phyloP scores from a whole-genome alignment of 1,284 basidiomycete genomes.

The Cryptococcus amylolentus region DNA sequence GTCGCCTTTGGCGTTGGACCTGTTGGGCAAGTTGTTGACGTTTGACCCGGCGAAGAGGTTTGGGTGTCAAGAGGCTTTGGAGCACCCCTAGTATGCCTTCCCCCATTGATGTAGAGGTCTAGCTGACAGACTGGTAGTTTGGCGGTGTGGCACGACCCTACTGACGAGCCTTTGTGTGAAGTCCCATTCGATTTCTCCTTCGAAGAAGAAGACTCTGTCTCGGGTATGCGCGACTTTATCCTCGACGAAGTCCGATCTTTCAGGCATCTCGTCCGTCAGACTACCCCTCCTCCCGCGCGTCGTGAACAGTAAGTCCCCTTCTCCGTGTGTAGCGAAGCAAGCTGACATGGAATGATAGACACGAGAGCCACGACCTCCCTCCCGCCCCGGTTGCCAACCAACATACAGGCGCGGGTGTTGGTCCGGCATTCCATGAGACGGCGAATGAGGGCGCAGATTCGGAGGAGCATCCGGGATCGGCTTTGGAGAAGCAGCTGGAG shows the following conservation, averaged over 20 bases:
- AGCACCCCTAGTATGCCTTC: slow-evolving; percentile 71
- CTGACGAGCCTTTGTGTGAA: slow-evolving; percentile 78
- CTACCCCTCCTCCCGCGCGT: slow-evolving; percentile 25
- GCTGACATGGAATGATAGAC: too few species aligned
- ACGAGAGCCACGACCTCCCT: slow-evolving; percentile 32
- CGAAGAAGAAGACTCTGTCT: slow-evolving; percentile 91
- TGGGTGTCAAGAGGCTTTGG: slow-evolving; percentile 89
- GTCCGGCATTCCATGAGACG: slow-evolving; percentile 45
- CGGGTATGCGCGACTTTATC: slow-evolving; percentile 96
- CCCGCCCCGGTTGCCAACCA: slow-evolving; percentile 24
- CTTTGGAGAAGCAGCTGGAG: slow-evolving; percentile 75
- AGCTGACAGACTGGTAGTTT: slow-evolving; percentile 47
- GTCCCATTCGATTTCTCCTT: slow-evolving; percentile 94
- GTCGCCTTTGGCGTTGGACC: slow-evolving; percentile 88
- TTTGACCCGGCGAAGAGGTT: slow-evolving; percentile 97
- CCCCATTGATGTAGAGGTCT: not conserved
- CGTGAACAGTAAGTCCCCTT: slow-evolving; percentile 23
- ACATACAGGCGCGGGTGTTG: slow-evolving; percentile 40
- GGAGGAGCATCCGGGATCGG: slow-evolving; percentile 78
- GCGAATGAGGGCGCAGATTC: slow-evolving; percentile 57
- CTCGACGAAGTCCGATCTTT: slow-evolving; percentile 77
- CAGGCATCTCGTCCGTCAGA: slow-evolving; percentile 42
- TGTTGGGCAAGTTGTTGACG: slow-evolving; percentile 84
- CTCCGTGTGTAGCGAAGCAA: not conserved
- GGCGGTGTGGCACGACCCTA: slow-evolving; percentile 91